Evolutionary conservation across 768 basidiomycete genomes (phyloP).

Genomic region (Holtermannia corniformis): DNA sequence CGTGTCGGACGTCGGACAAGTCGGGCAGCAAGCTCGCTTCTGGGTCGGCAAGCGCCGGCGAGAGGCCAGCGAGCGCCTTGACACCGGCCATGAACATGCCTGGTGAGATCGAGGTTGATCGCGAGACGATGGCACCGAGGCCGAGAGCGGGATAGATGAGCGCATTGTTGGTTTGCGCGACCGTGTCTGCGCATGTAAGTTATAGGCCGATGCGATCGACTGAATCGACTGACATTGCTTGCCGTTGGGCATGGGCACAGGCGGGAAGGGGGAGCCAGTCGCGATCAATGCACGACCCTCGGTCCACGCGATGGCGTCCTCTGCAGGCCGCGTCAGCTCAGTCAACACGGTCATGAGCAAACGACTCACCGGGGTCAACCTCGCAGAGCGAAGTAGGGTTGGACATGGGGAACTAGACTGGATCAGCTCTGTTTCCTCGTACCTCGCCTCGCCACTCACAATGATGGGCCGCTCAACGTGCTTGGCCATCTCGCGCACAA

Average conservation of each 20-base stretch:
- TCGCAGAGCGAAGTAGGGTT: slow-evolving; percentile 75
- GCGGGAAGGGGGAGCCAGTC: slow-evolving; percentile 74
- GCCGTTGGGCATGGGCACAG: slow-evolving; percentile 55
- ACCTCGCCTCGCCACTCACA: slow-evolving; percentile 14
- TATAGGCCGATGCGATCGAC: not conserved
- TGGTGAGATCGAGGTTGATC: slow-evolving; percentile 60
- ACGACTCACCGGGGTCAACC: slow-evolving; percentile 27
- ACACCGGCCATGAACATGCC: slow-evolving; percentile 80
- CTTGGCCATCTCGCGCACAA: slow-evolving; percentile 48
- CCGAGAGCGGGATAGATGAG: slow-evolving; percentile 80
- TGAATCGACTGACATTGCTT: slow-evolving; percentile 47
- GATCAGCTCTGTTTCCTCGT: not conserved
- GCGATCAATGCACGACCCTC: slow-evolving; percentile 68
- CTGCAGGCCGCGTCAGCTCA: slow-evolving; percentile 2
- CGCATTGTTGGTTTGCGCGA: slow-evolving; percentile 35
- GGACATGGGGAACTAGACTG: slow-evolving; percentile 47
- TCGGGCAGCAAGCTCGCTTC: slow-evolving; percentile 67
- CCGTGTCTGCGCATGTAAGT: slow-evolving; percentile 13
- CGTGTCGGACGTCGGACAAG: slow-evolving; percentile 59
- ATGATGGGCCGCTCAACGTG: slow-evolving; percentile 67
- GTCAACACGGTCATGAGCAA: too few species aligned
- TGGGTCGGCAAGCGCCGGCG: slow-evolving; percentile 64
- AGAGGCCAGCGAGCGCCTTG: slow-evolving; percentile 61
- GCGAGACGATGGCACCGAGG: slow-evolving; percentile 63
- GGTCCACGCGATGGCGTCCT: slow-evolving; percentile 52